Evolutionary conservation across 176 grass and related monocot species (phyloP).

Genomic region (Avena insularis): DNA sequence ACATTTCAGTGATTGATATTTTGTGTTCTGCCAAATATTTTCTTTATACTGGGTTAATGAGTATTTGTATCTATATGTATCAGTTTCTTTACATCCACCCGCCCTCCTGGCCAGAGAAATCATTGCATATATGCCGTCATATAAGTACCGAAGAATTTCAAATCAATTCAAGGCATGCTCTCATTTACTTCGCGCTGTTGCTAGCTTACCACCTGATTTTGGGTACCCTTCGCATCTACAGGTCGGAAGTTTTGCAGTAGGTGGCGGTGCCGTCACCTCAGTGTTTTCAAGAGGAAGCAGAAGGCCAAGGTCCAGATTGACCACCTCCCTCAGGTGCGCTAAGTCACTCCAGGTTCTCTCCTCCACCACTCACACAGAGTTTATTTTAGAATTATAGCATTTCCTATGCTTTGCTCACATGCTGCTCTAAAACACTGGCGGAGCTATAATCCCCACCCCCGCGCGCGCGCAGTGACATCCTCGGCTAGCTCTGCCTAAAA

Average conservation of each 20-base stretch:
- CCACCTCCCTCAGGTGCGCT: not conserved
- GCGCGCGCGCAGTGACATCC: too few species aligned
- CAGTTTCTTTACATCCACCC: not conserved
- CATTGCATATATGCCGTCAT: not conserved
- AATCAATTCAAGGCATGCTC: not conserved
- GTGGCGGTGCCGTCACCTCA: not conserved
- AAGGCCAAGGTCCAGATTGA: slow-evolving; percentile 1
- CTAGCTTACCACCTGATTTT: not conserved
- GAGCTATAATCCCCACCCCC: too few species aligned
- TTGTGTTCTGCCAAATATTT: not conserved
- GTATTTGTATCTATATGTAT: not conserved
- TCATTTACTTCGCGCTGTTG: not conserved
- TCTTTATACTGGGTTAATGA: not conserved
- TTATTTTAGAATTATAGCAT: not conserved
- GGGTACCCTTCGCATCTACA: not conserved
- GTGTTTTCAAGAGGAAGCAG: slow-evolving; percentile 8
- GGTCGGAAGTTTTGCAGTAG: not conserved
- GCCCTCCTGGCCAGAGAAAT: not conserved
- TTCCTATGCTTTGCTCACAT: not conserved
- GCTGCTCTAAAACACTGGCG: too few species aligned
- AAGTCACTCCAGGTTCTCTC: not conserved
- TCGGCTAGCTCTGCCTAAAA: too few species aligned
- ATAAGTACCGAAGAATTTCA: not conserved
- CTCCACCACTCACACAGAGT: not conserved
- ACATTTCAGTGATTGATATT: not conserved